phyloP scores from a whole-genome alignment of 2,329 filamentous ascomycete species.

The Arthrobotrys iridis region DNA sequence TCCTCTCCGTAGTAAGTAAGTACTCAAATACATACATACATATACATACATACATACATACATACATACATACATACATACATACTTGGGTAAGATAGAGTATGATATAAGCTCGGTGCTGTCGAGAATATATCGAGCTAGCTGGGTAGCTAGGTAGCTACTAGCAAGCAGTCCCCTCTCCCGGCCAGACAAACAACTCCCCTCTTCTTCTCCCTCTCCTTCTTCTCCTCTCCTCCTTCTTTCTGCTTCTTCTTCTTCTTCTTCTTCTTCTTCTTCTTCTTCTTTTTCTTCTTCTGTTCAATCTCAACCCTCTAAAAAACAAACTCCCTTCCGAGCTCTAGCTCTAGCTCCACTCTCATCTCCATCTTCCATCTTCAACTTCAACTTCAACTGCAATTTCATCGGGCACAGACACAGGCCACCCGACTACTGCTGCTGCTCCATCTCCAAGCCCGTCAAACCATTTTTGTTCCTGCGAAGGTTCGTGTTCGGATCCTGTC shows the following conservation, averaged over 20 bases:
- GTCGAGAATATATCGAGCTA: too few species aligned
- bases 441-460: not conserved
- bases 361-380: conserved; percentile 54
- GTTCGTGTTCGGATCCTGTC: conserved; percentile 19
- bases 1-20: too few species aligned
- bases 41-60: too few species aligned
- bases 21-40: too few species aligned
- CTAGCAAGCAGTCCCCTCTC: too few species aligned
- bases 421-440: conserved; percentile 10
- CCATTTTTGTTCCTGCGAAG: not conserved
- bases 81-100: too few species aligned
- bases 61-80: too few species aligned
- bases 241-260: conserved; percentile 54
- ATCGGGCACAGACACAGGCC: not conserved
- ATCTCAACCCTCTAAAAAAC: conserved; percentile 24
- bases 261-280: conserved; percentile 52
- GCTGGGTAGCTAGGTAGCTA: too few species aligned
- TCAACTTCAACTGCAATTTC: not conserved
- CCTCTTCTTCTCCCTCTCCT: conserved; percentile 22
- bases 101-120: too few species aligned
- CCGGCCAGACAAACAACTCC: too few species aligned
- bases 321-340: too few species aligned
- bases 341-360: too few species aligned
- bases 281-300: conserved; percentile 52
- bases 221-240: conserved; percentile 58